Evolutionary conservation across 441 rosid species (phyloP).

Genomic region (Gossypium gossypioides): DNA sequence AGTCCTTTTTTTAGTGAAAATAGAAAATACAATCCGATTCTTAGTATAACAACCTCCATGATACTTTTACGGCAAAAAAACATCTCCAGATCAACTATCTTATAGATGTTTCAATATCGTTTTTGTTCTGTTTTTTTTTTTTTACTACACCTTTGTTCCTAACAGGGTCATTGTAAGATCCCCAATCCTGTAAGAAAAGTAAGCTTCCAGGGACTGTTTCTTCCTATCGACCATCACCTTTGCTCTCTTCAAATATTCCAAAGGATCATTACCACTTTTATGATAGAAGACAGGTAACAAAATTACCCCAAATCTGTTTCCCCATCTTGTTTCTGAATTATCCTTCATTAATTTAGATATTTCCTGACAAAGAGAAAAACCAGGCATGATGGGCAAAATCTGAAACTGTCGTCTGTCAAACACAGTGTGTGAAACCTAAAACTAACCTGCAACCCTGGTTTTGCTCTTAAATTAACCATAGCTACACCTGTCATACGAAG

Average conservation of each 20-base stretch:
- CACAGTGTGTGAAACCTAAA: neutral
- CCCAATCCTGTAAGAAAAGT: slow-evolving; percentile 33
- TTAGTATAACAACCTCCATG: too few relatives aligned
- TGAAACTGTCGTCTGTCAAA: too few relatives aligned
- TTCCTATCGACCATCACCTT: slow-evolving; percentile 40
- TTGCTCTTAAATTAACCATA: slow-evolving; percentile 48
- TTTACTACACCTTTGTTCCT: slow-evolving; percentile 30
- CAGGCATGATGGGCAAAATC: too few relatives aligned
- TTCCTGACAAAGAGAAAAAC: slow-evolving; percentile 25
- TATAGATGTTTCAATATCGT: neutral
- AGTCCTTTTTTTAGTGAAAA: too few relatives aligned
- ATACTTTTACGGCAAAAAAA: too few relatives aligned
- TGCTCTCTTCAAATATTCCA: slow-evolving; percentile 34
- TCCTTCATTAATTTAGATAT: slow-evolving; percentile 23
- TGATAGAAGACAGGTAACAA: slow-evolving; percentile 32
- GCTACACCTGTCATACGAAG: slow-evolving; percentile 39
- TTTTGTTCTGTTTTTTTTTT: neutral
- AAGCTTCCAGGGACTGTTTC: slow-evolving; percentile 40
- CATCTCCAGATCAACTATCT: neutral
- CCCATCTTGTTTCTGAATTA: slow-evolving; percentile 33
- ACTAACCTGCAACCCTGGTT: slow-evolving; percentile 24
- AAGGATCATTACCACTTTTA: slow-evolving; percentile 17
- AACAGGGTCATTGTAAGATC: slow-evolving; percentile 26
- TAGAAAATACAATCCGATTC: too few relatives aligned
- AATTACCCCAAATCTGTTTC: slow-evolving; percentile 44